Evolutionary conservation across 2,329 filamentous ascomycete species (phyloP).

Genomic region (Microcyclosporella mali): DNA sequence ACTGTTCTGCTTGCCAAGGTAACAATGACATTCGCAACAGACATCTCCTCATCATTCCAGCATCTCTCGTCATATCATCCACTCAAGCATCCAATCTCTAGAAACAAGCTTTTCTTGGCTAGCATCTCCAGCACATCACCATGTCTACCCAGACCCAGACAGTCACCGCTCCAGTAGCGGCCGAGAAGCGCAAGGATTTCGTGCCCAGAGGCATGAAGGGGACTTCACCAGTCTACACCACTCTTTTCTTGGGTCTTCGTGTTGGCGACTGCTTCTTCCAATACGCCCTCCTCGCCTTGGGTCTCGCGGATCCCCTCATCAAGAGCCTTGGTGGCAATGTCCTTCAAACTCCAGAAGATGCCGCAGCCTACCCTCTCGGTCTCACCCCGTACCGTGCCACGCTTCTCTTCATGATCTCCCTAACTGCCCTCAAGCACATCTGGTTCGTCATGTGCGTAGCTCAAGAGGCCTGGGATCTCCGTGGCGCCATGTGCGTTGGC

Average conservation of each 20-base stretch:
- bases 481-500: not conserved
- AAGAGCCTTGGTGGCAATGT: not conserved
- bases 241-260: not conserved
- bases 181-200: not conserved
- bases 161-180: not conserved
- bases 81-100: too few relatives aligned
- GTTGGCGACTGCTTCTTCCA: not conserved
- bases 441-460: not conserved
- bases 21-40: too few relatives aligned
- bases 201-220: not conserved
- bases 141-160: not conserved
- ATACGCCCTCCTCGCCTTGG: not conserved
- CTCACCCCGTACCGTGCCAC: not conserved
- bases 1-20: too few relatives aligned
- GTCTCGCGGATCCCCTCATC: not conserved
- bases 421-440: not conserved
- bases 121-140: too few relatives aligned
- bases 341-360: not conserved
- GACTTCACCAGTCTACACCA: not conserved
- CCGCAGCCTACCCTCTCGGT: not conserved
- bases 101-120: too few relatives aligned
- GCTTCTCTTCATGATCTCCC: not conserved
- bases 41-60: too few relatives aligned
- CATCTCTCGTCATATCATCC: too few relatives aligned
- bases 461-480: not conserved